Base-by-base conservation (phyloP, 129 eudicot genomes). In the Chrysanthemum lavandulifolium region DNA sequence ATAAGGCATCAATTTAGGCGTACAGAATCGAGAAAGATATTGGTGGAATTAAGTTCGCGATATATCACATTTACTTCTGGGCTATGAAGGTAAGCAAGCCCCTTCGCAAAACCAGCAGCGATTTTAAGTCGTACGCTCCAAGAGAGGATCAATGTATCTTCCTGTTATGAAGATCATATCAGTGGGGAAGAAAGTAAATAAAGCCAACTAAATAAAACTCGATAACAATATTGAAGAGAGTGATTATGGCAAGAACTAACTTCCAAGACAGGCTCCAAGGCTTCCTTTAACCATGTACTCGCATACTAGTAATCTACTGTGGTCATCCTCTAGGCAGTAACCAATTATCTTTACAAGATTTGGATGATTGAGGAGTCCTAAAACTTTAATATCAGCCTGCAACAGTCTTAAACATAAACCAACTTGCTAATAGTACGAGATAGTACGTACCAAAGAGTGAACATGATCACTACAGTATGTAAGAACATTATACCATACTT, bases 401-500 rank as follows among this genome's bases (percentile, higher is more conserved):
- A 23, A 52, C 15, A 69, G 10, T 27, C n/a, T n/a, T 54, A 33
- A 10, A 55, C 36, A 55, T 36, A 18, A 56, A 18, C 65, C 55
- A 16, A 0, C 62, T 52, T 53, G 19, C 33, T 31, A 1, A 56
- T 55, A 55, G 10, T 40, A 40, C 47, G 8, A 40, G 10, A 40
- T n/a, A 6, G 51, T 12, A 51, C 40, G 27, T 31, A 60, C n/a
- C 16, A 6, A 60, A 60, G 40, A 21, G 64, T 59, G 64, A 60
- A 60, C 65, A 19, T 19, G 5, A 18, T 31, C 21, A 3, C 18
- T 36, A 45, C 33, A 48, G 36, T 29, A 49, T 4, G 33, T 10
- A 19, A 48, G 25, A 3, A 12, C 3, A 59, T 3, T 60, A 2
- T 61, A 13, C n/a, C 23, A 68, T 53, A 83, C 91, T 81, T 76